A percentile compares a stretch with the other conserved stretches of the same genome.
These are phyloP conservation scores for Cytospora piceae DNA, from an alignment of 2,329 filamentous ascomycete genomes.

Conservation along the genomic window DNA sequence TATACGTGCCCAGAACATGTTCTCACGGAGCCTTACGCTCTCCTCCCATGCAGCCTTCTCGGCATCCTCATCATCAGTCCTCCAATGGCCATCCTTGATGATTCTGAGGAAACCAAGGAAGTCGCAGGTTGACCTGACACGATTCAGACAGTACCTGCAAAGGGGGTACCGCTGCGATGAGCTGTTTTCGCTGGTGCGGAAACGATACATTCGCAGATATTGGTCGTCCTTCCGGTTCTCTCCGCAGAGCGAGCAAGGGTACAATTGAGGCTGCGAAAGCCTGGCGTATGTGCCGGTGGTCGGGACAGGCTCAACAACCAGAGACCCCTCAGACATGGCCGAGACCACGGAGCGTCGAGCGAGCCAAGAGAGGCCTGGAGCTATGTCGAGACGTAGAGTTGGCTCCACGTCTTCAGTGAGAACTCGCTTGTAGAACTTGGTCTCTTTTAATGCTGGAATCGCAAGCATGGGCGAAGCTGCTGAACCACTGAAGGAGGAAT, in stretches of 20 bases:
- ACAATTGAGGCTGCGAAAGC: conserved; percentile 57
- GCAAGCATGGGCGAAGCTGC: conserved; percentile 44
- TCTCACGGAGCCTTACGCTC: conserved; percentile 82
- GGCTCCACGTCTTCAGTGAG: conserved; percentile 93
- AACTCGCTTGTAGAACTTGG: conserved; percentile 90
- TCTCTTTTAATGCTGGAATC: conserved; percentile 77
- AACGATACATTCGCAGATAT: conserved; percentile 81
- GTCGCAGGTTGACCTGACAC: conserved; percentile 86
- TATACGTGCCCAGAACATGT: conserved; percentile 96
- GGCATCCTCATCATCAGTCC: conserved; percentile 79
- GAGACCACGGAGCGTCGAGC: conserved; percentile 82
- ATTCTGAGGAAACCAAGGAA: conserved; percentile 90
- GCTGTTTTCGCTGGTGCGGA: conserved; percentile 85
- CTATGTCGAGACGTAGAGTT: conserved; percentile 84
- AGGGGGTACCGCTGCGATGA: conserved; percentile 87
- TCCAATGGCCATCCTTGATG: conserved; percentile 90
- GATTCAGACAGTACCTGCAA: conserved; percentile 83
- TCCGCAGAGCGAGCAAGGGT: conserved; percentile 85
- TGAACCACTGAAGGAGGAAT: conserved; percentile 53
- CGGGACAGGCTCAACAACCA: conserved; percentile 88
- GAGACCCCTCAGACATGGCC: conserved; percentile 79
- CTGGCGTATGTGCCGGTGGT: conserved; percentile 55
- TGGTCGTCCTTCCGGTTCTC: conserved; percentile 73
- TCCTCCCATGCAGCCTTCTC: conserved; percentile 94
- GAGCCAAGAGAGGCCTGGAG: conserved; percentile 91